Conservation (phyloP, 2,329 filamentous ascomycete genomes). For the Epichloe sp. region DNA sequence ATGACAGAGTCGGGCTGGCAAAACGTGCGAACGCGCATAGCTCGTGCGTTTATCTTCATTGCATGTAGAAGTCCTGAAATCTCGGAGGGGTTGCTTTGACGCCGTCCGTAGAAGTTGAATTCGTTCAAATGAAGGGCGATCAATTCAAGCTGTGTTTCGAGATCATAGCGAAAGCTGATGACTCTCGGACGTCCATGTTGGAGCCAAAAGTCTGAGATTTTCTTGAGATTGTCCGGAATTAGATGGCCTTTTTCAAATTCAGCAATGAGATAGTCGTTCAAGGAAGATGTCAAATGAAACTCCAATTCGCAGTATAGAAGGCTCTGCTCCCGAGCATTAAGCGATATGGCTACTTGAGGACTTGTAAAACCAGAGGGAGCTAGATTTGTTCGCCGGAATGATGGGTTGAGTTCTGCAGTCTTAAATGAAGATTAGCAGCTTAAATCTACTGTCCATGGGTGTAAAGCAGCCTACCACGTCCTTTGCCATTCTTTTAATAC, state of each 20-base stretch:
- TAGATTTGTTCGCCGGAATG: constrained; percentile 1
- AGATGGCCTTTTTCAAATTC: constrained; percentile 44
- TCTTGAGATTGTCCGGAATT: constrained; percentile 36
- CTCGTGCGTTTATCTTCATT: constrained; percentile 39
- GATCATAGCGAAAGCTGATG: constrained; percentile 43
- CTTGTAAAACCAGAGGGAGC: not conserved
- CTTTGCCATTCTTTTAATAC: constrained; percentile 39
- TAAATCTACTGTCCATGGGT: not conserved
- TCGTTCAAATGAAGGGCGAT: constrained; percentile 34
- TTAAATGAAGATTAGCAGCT: constrained; percentile 6
- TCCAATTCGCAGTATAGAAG: constrained; percentile 47
- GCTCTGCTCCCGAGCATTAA: constrained; percentile 42
- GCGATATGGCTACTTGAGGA: constrained; percentile 31
- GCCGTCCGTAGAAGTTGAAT: constrained; percentile 41
- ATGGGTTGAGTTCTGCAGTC: constrained; percentile 22
- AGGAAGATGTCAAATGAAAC: constrained; percentile 35
- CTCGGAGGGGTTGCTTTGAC: constrained; percentile 28
- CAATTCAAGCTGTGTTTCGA: constrained; percentile 47
- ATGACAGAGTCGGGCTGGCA: constrained; percentile 46
- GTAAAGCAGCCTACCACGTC: constrained; percentile 31
- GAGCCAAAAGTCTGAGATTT: constrained; percentile 37
- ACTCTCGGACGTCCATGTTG: constrained; percentile 40
- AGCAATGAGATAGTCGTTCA: constrained; percentile 38
- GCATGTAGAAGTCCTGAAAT: constrained; percentile 35
- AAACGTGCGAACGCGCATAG: constrained; percentile 40